phyloP scores from a whole-genome alignment of 805 yeast genomes.

The Priceomyces carsonii region DNA sequence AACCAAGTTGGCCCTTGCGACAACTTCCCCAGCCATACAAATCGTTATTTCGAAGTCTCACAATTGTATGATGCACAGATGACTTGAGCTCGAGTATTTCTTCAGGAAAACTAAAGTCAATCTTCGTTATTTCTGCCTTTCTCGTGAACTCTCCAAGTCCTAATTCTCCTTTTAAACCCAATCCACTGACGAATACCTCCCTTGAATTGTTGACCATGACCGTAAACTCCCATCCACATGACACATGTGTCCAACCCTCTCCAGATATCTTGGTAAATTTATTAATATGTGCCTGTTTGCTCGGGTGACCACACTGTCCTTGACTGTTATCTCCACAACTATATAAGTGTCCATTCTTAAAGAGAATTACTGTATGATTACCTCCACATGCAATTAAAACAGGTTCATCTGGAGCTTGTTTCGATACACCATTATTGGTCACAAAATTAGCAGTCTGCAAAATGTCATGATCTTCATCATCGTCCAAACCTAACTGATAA shows the following conservation, averaged over 20 bases:
- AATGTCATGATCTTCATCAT: conserved; percentile 44
- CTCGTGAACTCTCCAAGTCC: conserved; percentile 43
- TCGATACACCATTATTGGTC: conserved; percentile 5
- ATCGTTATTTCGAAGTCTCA: conserved; percentile 39
- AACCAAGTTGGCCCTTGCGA: conserved; percentile 57
- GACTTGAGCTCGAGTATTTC: conserved; percentile 21
- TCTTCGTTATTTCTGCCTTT: conserved; percentile 9
- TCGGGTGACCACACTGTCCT: conserved; percentile 53
- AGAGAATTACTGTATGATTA: conserved; percentile 71
- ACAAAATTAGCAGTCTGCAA: conserved; percentile 19
- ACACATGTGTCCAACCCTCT: conserved; percentile 42
- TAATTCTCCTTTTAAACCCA: conserved; percentile 73
- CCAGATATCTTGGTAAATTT: conserved; percentile 22
- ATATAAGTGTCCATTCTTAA: conserved; percentile 52
- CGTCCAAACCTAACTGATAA: conserved; percentile 66
- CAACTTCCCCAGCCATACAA: conserved; percentile 70
- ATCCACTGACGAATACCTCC: conserved; percentile 55
- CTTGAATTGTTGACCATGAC: conserved; percentile 45
- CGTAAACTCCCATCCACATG: conserved; percentile 83
- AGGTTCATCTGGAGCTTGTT: conserved; percentile 20
- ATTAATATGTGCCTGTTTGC: conserved; percentile 4
- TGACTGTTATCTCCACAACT: conserved; percentile 58
- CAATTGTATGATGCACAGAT: conserved; percentile 49
- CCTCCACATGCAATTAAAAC: conserved; percentile 73
- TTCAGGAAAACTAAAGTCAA: conserved; percentile 7